Conservation (phyloP, 148 eudicot genomes). For the Rhododendron simsii region DNA sequence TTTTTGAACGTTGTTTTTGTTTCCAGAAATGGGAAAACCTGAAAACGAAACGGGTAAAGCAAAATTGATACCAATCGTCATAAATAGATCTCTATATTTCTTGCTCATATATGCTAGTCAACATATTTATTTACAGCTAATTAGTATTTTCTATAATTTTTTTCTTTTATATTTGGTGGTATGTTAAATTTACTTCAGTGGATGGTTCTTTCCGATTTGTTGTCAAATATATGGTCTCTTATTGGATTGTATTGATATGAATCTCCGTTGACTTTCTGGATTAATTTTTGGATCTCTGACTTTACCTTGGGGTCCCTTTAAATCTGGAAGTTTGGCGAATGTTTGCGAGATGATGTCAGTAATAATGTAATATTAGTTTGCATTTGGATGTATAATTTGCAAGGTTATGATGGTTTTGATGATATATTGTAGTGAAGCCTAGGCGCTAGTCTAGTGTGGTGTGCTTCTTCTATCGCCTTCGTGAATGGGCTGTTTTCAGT, state of each 20-base stretch:
- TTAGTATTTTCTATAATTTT: background rate
- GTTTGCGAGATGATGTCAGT: background rate
- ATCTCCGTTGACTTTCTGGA: background rate
- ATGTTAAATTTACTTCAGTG: background rate
- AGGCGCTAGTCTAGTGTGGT: conserved; percentile 8
- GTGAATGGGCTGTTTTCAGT: conserved; percentile 81
- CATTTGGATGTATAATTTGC: conserved; percentile 24
- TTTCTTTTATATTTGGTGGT: background rate
- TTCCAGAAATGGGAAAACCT: background rate
- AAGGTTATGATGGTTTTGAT: conserved; percentile 39
- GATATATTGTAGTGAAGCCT: conserved; percentile 35
- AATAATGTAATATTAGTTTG: background rate
- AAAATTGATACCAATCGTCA: background rate
- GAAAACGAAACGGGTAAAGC: background rate
- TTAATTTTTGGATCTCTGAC: background rate
- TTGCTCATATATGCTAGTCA: background rate
- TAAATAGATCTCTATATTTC: background rate
- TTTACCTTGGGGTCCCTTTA: background rate
- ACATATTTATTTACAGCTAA: background rate
- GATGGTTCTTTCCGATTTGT: background rate
- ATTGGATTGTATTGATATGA: background rate
- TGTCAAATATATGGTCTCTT: background rate
- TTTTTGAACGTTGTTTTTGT: background rate
- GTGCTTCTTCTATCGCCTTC: conserved; percentile 4
- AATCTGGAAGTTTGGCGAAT: background rate